Percentiles rank a stretch among this genome's conserved stretches.
Conservation (phyloP, 2,329 filamentous ascomycete genomes). For the Didymella pomorum region DNA sequence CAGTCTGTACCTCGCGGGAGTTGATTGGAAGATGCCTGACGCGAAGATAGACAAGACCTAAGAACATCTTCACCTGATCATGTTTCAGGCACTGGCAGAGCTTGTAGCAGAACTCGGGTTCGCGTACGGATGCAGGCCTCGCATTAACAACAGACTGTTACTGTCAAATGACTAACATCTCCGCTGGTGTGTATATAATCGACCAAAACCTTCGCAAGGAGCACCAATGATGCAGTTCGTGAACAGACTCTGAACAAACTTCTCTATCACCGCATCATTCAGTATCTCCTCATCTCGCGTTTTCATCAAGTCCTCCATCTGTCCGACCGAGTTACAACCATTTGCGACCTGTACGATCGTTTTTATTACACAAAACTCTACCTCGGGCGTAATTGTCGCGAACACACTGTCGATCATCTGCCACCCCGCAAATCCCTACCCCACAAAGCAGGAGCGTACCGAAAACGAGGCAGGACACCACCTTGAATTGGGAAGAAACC, state of each 20-base stretch:
- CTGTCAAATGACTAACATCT: neutral
- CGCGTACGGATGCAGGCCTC: neutral
- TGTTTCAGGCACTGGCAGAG: neutral
- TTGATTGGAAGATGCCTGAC: neutral
- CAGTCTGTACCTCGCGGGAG: neutral
- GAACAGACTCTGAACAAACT: neutral
- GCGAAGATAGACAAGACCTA: neutral
- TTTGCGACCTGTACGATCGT: no score
- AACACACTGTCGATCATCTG: slow-evolving; percentile 16
- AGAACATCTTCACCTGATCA: neutral
- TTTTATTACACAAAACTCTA: neutral
- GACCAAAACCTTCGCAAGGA: neutral
- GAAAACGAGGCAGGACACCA: neutral
- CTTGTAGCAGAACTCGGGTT: neutral
- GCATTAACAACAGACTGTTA: neutral
- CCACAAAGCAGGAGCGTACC: slow-evolving; percentile 9
- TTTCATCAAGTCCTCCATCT: no score
- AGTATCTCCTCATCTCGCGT: no score
- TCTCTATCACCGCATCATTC: no score
- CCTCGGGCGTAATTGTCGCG: slow-evolving; percentile 21
- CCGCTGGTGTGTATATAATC: neutral
- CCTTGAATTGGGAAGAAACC: neutral
- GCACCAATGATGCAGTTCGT: neutral
- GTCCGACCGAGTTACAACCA: no score
- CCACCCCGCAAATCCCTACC: slow-evolving; percentile 15